A percentile compares a stretch with the other conserved stretches of the same genome.
Evolutionary conservation across 805 yeast genomes (phyloP).

Genomic region (Suhomyces sp.): DNA sequence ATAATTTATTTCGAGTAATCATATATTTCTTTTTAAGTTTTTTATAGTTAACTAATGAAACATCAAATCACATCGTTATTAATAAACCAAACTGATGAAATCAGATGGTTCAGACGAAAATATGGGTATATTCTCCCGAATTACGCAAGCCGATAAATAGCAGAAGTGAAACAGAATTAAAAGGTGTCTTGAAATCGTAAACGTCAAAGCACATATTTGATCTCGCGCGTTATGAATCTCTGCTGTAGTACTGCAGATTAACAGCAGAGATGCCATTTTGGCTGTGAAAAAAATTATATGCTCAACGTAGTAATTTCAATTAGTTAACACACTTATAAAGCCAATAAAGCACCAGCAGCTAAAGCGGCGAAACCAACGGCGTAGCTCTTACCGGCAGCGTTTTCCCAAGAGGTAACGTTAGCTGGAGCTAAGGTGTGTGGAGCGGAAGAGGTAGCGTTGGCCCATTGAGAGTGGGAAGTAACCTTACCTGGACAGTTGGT

Average conservation of each 20-base stretch:
- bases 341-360: slow-evolving; percentile 27
- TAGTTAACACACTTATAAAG: slow-evolving; percentile 21
- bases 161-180: slow-evolving; percentile 4
- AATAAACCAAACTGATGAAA: background rate
- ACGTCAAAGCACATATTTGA: background rate
- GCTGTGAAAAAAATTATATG: background rate
- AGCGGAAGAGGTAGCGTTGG: slow-evolving; percentile 21
- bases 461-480: slow-evolving; percentile 2
- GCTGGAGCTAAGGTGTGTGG: slow-evolving; percentile 8
- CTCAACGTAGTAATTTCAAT: background rate
- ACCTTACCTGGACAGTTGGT: slow-evolving; percentile 41
- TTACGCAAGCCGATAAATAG: background rate
- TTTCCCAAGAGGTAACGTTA: slow-evolving; percentile 16
- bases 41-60: background rate
- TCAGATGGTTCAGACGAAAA: background rate
- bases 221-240: background rate
- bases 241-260: background rate
- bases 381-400: slow-evolving; percentile 23
- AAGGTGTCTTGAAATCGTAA: background rate
- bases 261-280: background rate
- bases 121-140: background rate
- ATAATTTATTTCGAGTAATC: background rate
- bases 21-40: background rate
- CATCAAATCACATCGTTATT: background rate
- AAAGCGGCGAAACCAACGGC: slow-evolving; percentile 18